Conservation (phyloP, 805 yeast genomes). For the Vanderwaltozyma polyspora region DNA sequence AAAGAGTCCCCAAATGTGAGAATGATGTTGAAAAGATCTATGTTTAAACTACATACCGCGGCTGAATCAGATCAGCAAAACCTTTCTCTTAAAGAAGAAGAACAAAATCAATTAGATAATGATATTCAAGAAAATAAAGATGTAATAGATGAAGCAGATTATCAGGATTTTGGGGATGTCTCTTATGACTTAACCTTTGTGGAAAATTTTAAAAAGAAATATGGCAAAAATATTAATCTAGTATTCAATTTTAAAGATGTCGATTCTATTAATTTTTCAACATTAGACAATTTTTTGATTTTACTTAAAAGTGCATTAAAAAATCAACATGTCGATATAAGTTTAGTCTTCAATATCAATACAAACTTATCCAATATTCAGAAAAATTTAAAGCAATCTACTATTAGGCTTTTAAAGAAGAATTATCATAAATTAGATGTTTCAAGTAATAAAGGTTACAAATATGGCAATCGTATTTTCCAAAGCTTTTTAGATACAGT, state of each 20-base stretch:
- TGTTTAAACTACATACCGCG: slow-evolving; percentile 23
- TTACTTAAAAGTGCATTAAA: slow-evolving; percentile 20
- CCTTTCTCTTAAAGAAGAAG: not conserved
- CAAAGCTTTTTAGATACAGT: slow-evolving; percentile 26
- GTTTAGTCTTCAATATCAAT: slow-evolving; percentile 23
- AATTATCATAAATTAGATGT: slow-evolving; percentile 21
- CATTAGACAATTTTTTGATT: slow-evolving; percentile 20
- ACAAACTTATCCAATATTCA: slow-evolving; percentile 26
- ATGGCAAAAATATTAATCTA: slow-evolving; percentile 18
- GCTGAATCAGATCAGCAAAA: slow-evolving; percentile 11
- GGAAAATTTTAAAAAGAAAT: slow-evolving; percentile 20
- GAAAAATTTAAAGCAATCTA: slow-evolving; percentile 24
- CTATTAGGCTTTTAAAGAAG: slow-evolving; percentile 21
- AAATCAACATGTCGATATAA: slow-evolving; percentile 17
- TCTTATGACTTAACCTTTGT: slow-evolving; percentile 26
- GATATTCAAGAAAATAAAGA: slow-evolving; percentile 5
- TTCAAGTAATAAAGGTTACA: slow-evolving; percentile 24
- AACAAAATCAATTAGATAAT: slow-evolving; percentile 5
- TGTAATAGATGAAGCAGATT: slow-evolving; percentile 1
- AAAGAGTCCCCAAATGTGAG: slow-evolving; percentile 30
- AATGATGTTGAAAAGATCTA: slow-evolving; percentile 26
- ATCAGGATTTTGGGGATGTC: slow-evolving; percentile 9
- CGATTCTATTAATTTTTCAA: slow-evolving; percentile 22
- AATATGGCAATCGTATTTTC: slow-evolving; percentile 25
- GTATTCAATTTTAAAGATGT: slow-evolving; percentile 26